Percentiles rank a stretch among this genome's conserved stretches.
Evolutionary conservation across 1,284 basidiomycete species (phyloP).

Genomic region (Uromyces viciae-fabae): DNA sequence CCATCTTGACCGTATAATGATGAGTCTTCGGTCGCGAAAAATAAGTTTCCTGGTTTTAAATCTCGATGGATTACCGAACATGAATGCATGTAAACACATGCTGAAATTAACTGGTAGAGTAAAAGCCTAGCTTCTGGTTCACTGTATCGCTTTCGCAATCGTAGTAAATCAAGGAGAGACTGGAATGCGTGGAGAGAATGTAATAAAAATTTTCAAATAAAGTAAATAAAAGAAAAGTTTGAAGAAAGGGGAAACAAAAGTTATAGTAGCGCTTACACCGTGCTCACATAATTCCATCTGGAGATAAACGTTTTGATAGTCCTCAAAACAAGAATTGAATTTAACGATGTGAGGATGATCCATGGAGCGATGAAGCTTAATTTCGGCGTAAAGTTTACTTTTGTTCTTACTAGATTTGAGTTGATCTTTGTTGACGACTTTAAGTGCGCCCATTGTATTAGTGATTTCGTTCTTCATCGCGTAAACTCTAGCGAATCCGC

Average conservation of each 20-base stretch:
- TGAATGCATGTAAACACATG: conserved; percentile 92
- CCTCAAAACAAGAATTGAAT: conserved; percentile 94
- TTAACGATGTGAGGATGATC: conserved; percentile 86
- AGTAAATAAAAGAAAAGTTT: conserved; percentile 14
- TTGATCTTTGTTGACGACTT: conserved; percentile 57
- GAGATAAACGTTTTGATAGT: conserved; percentile 94
- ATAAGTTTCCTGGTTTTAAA: conserved; percentile 90
- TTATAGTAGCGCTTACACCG: too few relatives aligned
- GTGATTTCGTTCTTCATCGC: conserved; percentile 51
- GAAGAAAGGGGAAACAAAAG: neutral
- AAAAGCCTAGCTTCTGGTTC: conserved; percentile 90
- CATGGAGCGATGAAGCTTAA: conserved; percentile 91
- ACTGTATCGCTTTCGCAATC: conserved; percentile 77
- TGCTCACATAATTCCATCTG: conserved; percentile 85
- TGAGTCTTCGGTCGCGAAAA: conserved; percentile 59
- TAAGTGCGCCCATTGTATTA: conserved; percentile 56
- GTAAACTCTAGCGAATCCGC: conserved; percentile 55
- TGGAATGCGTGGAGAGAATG: conserved; percentile 48
- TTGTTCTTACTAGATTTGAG: conserved; percentile 57
- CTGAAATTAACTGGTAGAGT: conserved; percentile 89
- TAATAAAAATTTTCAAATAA: neutral
- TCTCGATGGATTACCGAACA: conserved; percentile 90
- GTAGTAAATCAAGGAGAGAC: conserved; percentile 80
- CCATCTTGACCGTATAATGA: conserved; percentile 38
- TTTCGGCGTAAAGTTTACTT: conserved; percentile 86